A percentile compares a stretch with the other conserved stretches of the same genome.
phyloP scores from a whole-genome alignment of 441 rosid species.

The Raphanus hybrid region DNA sequence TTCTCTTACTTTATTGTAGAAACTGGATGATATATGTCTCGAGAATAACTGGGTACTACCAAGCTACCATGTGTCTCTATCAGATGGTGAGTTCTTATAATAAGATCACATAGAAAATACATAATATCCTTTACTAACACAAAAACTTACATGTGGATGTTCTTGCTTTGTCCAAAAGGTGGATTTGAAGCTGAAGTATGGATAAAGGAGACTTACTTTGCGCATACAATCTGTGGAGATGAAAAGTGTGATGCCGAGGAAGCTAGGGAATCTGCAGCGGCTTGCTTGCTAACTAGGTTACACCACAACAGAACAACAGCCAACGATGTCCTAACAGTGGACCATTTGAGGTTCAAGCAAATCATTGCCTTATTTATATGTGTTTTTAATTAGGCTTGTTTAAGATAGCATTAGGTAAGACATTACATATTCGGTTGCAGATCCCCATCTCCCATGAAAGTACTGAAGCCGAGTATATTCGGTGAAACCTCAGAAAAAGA shows the following conservation, averaged over 20 bases:
- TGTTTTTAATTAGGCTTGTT: too few species aligned
- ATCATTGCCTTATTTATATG: too few species aligned
- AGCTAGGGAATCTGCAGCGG: conserved; percentile 77
- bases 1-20: conserved; percentile 46
- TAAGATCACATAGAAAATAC: conserved; percentile 1
- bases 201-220: conserved; percentile 50
- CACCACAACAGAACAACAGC: background rate
- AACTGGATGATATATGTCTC: conserved; percentile 63
- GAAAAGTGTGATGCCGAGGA: conserved; percentile 42
- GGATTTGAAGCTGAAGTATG: conserved; percentile 59
- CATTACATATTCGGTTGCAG: too few species aligned
- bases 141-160: background rate
- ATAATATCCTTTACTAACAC: background rate
- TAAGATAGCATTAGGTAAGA: too few species aligned
- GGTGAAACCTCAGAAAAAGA: too few species aligned
- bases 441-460: too few species aligned
- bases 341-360: too few species aligned
- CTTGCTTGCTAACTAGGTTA: conserved; percentile 46
- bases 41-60: conserved; percentile 71
- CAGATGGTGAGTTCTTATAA: conserved; percentile 55
- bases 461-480: too few species aligned
- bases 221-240: conserved; percentile 48
- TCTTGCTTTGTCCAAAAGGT: conserved; percentile 46
- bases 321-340: background rate
- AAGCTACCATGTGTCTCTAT: conserved; percentile 49